Conservation (phyloP, 148 eudicot species). For the Fallopia convolvulus region DNA sequence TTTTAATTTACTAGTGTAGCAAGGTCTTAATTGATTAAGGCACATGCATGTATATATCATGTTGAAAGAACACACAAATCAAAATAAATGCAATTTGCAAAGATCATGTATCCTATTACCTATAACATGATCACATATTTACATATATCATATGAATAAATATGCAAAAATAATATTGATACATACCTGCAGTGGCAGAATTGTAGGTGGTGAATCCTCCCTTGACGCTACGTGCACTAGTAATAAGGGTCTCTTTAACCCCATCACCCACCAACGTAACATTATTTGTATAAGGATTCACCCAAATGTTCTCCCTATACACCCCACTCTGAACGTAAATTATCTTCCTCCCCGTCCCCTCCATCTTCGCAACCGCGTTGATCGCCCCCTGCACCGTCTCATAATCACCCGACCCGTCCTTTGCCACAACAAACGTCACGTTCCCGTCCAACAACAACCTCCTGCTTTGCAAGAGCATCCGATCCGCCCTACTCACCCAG, state of each 20-base stretch:
- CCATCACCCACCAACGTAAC: slow-evolving; percentile 47
- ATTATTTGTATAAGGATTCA: slow-evolving; percentile 22
- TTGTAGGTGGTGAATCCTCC: slow-evolving; percentile 32
- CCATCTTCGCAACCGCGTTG: slow-evolving; percentile 16
- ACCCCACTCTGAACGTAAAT: slow-evolving; percentile 33
- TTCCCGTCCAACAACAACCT: not conserved
- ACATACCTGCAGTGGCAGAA: slow-evolving; percentile 40
- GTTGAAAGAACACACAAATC: too few relatives aligned
- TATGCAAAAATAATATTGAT: too few relatives aligned
- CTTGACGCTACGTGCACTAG: slow-evolving; percentile 33
- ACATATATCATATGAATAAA: not conserved
- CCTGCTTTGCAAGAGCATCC: slow-evolving; percentile 21
- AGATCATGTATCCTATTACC: too few relatives aligned
- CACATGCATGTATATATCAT: too few relatives aligned
- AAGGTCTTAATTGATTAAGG: too few relatives aligned
- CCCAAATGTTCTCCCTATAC: slow-evolving; percentile 29
- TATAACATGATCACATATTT: too few relatives aligned
- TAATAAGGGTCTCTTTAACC: slow-evolving; percentile 29
- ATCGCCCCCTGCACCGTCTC: slow-evolving; percentile 30
- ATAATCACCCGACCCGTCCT: slow-evolving; percentile 49
- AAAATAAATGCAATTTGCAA: too few relatives aligned
- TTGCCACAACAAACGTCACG: slow-evolving; percentile 40
- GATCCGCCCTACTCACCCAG: slow-evolving; percentile 33
- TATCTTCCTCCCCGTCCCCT: slow-evolving; percentile 25
- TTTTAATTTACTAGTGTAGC: too few relatives aligned